Evolutionary conservation across 495 filamentous ascomycete species (phyloP).

Genomic region (Gamarada debralockiae): DNA sequence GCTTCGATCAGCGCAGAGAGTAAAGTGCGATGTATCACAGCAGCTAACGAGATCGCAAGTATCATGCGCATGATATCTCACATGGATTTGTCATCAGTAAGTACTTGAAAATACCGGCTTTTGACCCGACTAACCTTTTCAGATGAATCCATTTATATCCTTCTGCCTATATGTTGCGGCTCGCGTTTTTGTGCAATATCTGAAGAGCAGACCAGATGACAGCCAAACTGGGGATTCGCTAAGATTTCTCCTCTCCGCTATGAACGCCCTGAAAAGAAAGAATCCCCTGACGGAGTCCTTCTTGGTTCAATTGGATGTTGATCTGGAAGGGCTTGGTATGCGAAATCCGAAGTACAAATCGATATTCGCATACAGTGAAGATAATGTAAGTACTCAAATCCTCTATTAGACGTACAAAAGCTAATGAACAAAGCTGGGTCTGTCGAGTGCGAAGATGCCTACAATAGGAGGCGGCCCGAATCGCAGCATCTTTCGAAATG

Average conservation of each 20-base stretch:
- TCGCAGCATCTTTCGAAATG: conserved; percentile 13
- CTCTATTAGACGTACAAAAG: background rate
- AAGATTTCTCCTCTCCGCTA: conserved; percentile 82
- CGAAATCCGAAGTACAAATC: conserved; percentile 49
- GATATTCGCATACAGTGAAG: conserved; percentile 43
- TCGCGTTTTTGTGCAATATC: conserved; percentile 91
- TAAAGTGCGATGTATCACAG: conserved; percentile 87
- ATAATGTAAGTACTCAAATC: conserved; percentile 38
- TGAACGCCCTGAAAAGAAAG: conserved; percentile 81
- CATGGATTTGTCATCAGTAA: conserved; percentile 77
- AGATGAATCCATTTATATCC: conserved; percentile 96
- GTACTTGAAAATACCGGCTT: conserved; percentile 28
- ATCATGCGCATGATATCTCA: conserved; percentile 96
- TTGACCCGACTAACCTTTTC: conserved; percentile 9
- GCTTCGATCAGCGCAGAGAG: conserved; percentile 78
- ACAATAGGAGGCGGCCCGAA: background rate
- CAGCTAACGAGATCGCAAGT: conserved; percentile 90
- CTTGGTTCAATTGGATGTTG: conserved; percentile 87
- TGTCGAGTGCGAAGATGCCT: conserved; percentile 19
- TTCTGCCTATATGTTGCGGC: conserved; percentile 96
- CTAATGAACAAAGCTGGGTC: conserved; percentile 16
- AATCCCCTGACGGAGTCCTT: conserved; percentile 96
- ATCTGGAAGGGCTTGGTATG: conserved; percentile 65
- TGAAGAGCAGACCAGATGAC: conserved; percentile 85
- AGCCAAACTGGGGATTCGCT: conserved; percentile 77